Evolutionary conservation across 2,329 filamentous ascomycete genomes (phyloP).

Genomic region (Ophiognomonia clavigignenti-juglandacearum): DNA sequence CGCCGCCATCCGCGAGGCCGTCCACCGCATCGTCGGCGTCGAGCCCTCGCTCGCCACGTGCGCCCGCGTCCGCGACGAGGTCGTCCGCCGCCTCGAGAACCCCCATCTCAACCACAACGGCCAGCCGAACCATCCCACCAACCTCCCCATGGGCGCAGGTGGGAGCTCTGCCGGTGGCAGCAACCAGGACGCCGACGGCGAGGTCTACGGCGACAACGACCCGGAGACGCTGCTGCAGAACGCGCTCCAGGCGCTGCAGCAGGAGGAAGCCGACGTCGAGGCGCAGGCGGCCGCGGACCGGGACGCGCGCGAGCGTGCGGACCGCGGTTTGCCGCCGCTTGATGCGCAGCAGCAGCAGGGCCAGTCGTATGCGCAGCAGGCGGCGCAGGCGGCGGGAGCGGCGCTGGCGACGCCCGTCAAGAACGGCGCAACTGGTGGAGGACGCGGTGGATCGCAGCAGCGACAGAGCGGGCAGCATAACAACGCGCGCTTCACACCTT

Average conservation of each 20-base stretch:
- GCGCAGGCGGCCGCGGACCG: constrained; percentile 51
- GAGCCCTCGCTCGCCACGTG: constrained; percentile 49
- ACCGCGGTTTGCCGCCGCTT: constrained; percentile 30
- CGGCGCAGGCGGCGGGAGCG: constrained; percentile 18
- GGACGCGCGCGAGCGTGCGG: constrained; percentile 46
- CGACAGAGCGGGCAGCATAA: not conserved
- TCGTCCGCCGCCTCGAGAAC: constrained; percentile 39
- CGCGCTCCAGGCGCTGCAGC: constrained; percentile 52
- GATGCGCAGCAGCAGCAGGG: no score
- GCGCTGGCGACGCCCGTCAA: constrained; percentile 19
- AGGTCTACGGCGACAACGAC: constrained; percentile 44
- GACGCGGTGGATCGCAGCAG: not conserved
- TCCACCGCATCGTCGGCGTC: constrained; percentile 51
- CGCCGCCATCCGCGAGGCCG: constrained; percentile 52
- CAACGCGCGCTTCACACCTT: constrained; percentile 2
- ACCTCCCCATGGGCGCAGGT: constrained; percentile 11
- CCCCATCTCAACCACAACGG: constrained; percentile 17
- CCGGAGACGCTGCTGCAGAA: constrained; percentile 56
- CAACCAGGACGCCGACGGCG: constrained; percentile 18
- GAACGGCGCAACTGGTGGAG: constrained; percentile 10
- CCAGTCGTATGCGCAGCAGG: constrained; percentile 15
- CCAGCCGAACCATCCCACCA: constrained; percentile 12
- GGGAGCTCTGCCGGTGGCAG: no score
- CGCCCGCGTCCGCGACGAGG: constrained; percentile 54
- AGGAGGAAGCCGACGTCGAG: constrained; percentile 54